Evolutionary conservation across 1,139 yeast genomes (phyloP).

Genomic region (Hyphopichia wangnamkhiaoensis): DNA sequence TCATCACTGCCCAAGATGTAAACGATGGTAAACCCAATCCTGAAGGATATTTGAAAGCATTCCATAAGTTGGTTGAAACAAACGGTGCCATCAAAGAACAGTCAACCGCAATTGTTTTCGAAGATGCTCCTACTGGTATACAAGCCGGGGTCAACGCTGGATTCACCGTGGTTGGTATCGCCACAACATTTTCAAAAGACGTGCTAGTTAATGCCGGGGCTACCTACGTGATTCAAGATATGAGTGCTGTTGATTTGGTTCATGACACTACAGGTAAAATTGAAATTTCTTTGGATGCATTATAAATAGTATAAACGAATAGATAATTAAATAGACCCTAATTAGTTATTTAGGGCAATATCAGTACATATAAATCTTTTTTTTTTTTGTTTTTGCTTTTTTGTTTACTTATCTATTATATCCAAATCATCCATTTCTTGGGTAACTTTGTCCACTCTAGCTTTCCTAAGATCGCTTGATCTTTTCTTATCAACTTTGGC

Average conservation of each 20-base stretch:
- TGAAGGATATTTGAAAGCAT: constrained; percentile 20
- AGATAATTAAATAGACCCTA: not conserved
- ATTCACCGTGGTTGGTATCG: constrained; percentile 20
- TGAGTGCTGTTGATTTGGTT: constrained; percentile 1
- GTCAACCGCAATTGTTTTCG: constrained; percentile 17
- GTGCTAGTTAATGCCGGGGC: constrained; percentile 20
- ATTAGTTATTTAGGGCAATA: not conserved
- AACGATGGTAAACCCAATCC: constrained; percentile 18
- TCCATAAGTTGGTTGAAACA: constrained; percentile 8
- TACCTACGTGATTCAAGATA: constrained; percentile 11
- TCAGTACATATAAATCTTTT: not conserved
- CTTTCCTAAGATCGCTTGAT: constrained; percentile 34
- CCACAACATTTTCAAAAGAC: constrained; percentile 19
- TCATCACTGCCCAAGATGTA: constrained; percentile 23
- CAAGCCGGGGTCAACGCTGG: constrained; percentile 21
- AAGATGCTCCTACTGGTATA: constrained; percentile 24
- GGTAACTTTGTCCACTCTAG: constrained; percentile 33
- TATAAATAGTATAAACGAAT: not conserved
- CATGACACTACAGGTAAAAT: constrained; percentile 1
- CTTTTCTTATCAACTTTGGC: constrained; percentile 31
- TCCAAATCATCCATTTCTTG: constrained; percentile 30
- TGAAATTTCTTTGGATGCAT: constrained; percentile 1
- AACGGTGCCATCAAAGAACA: not conserved
- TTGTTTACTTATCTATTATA: constrained; percentile 1
- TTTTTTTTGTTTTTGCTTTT: too few species aligned